Conservation (phyloP, 768 basidiomycete species). For the Kwoniella sp. region DNA sequence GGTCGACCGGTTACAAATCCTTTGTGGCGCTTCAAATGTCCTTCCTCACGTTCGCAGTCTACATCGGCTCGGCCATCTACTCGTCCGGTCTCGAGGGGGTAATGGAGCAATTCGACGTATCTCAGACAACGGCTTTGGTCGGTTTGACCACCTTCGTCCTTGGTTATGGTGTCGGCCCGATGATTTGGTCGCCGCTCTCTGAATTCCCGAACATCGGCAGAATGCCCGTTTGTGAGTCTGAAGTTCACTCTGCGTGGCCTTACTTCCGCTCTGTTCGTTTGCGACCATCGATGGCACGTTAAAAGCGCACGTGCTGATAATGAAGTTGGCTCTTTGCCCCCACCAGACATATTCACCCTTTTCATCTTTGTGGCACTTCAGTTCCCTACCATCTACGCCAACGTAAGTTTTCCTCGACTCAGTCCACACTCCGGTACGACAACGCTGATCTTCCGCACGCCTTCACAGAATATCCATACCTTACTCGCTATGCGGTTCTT, state of each 20-base stretch:
- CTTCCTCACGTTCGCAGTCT: conserved; percentile 22
- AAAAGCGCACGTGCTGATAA: no score
- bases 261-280: no score
- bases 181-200: conserved; percentile 18
- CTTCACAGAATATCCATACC: conserved; percentile 63
- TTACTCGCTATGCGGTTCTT: conserved; percentile 68
- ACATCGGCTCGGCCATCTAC: conserved; percentile 21
- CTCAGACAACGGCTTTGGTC: conserved; percentile 19
- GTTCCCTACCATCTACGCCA: conserved; percentile 24
- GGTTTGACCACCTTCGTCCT: conserved; percentile 17
- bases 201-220: conserved; percentile 16
- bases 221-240: conserved; percentile 22
- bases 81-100: conserved; percentile 21
- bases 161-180: conserved; percentile 20
- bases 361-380: conserved; percentile 20
- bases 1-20: conserved; percentile 21
- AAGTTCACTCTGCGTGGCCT: no score
- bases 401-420: conserved; percentile 10
- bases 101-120: conserved; percentile 18
- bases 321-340: no score
- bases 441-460: background rate
- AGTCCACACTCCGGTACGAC: background rate
- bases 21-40: conserved; percentile 22
- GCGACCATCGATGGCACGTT: no score
- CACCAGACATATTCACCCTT: conserved; percentile 12